Base-by-base conservation (phyloP, 2,329 filamentous ascomycete species). In the Aureobasidium sp. region DNA sequence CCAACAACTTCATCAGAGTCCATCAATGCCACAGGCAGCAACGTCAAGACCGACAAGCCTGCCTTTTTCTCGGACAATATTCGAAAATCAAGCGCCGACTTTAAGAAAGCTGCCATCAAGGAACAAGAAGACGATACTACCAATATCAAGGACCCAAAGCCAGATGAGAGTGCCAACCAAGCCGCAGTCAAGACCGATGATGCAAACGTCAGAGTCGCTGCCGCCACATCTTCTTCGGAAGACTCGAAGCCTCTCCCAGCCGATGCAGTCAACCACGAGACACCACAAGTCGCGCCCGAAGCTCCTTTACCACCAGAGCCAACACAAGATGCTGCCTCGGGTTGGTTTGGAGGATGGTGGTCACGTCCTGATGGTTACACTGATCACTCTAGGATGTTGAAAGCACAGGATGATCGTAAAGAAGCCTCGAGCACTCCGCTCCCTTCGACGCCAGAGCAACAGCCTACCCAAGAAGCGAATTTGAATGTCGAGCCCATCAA, bases 311-410 rank as follows among this genome's bases (percentile, higher is more conserved):
- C 78, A 14, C 78, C 78, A 17, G 73, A 77, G 62, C 76, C 77
- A 1, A 64, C 62, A 11, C 66, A 69, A 48, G 66, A 67, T 7
- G 65, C 68, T 34, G 60, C 63, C 15, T 45, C 44, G 11, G 34
- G 47, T 71, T 68, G 66, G 36, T 62, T 67, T 14, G 80, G 78
- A 78, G 76, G 77, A 25, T 81, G 78, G 78, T 81, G 79, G 79
- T 80, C 78, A 15, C 69, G 77, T 34, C 79, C 79, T 6, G 79
- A 81, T 66, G 78, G 75, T 1, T 79, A 79, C 62, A 67, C 65
- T 27, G 70, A 68, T 42, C 70, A 72, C 34, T 62, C 69, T 17
- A 75, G 78, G n/a, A 69, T 70, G n/a, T 62, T 62, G 3, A 74
- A 74, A 60, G 66, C 69, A n/a, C 72, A 63, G 62, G 68, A 37